Conservation (phyloP, 208 protist genomes). For the Angomonas deanei region DNA sequence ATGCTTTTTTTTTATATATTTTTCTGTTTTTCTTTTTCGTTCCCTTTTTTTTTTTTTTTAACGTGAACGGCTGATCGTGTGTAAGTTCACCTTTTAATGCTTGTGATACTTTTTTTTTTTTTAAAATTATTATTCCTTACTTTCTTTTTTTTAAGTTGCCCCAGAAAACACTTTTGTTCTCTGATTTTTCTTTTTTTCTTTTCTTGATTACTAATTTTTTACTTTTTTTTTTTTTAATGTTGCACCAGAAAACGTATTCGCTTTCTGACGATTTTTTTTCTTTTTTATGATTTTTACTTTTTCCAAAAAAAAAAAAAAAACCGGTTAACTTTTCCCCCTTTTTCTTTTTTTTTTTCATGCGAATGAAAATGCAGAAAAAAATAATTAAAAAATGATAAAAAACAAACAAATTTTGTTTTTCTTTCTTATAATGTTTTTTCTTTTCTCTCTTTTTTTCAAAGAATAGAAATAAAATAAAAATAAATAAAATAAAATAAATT, state of each 20-base stretch:
- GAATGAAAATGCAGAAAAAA: neutral
- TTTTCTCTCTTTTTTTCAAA: no score
- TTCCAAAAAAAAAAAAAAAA: neutral
- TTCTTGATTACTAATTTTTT: no score
- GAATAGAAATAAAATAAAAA: no score
- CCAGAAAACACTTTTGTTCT: constrained; percentile 14
- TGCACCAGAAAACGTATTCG: neutral
- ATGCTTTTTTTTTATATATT: no score
- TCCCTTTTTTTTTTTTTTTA: constrained; percentile 1
- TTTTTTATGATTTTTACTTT: neutral
- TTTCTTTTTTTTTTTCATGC: neutral
- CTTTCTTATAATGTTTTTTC: neutral
- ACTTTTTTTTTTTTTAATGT: neutral
- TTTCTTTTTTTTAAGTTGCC: constrained; percentile 6
- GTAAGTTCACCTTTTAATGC: neutral
- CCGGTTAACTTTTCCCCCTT: neutral
- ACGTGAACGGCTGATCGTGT: neutral
- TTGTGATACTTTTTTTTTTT: constrained; percentile 3
- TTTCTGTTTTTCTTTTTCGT: no score
- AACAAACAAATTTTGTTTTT: no score
- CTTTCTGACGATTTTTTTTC: neutral
- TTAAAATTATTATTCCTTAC: constrained; percentile 10
- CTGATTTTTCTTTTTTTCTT: constrained; percentile 11
- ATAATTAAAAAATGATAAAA: no score
- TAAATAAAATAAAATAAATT: no score